Evolutionary conservation across 768 basidiomycete species (phyloP), one percentile per base, ranked within the genome.

Genomic region (Termitomyces sp.): DNA sequence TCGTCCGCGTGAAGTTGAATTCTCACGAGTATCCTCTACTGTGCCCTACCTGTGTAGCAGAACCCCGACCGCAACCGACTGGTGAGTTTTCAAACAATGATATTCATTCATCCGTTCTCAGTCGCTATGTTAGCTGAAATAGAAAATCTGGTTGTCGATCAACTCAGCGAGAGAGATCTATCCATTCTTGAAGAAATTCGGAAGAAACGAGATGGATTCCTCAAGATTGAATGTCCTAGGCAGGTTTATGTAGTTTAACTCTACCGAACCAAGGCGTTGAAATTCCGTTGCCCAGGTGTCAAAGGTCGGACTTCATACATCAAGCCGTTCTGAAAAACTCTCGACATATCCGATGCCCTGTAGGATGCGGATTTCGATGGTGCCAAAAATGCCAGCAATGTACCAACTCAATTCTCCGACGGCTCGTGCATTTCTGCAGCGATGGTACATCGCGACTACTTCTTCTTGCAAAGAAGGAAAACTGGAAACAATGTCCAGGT

Each of bases 401-500:
- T 12, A 69, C 79, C 51, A 71, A 65, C 63, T 77, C 71, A 11
- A 72, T 70, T 25, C 31, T 57, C 4, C 9, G 11, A 9, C 12
- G 47, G 85, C 66, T 83, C 80, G 0, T 87, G 87, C 69, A 57
- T 17, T 20, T 5, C 8, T 57, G 45, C 29, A 36, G 36, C 17
- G 85, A 86, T 60, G 84, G 83, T 4, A 74, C 82, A 10, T 73
- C 75, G 5, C 84, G 85, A 64, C 73, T 87, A 6, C 76, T 80
- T 3, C 71, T 77, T 56, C 62, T 87, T 49, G 83, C 87, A 81
- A 69, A 73, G 40, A 63, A 74, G 63, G 71, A 76, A 12, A 84
- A 84, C 2, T 88, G 86, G 86, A 84, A 81, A 63, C 77, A 79
- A 54, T 89, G 86, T 65, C 86, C 87, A 60, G 83, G 87, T 40